Base-by-base conservation (phyloP, 129 eudicot genomes). In the Pittosporum tobira region DNA sequence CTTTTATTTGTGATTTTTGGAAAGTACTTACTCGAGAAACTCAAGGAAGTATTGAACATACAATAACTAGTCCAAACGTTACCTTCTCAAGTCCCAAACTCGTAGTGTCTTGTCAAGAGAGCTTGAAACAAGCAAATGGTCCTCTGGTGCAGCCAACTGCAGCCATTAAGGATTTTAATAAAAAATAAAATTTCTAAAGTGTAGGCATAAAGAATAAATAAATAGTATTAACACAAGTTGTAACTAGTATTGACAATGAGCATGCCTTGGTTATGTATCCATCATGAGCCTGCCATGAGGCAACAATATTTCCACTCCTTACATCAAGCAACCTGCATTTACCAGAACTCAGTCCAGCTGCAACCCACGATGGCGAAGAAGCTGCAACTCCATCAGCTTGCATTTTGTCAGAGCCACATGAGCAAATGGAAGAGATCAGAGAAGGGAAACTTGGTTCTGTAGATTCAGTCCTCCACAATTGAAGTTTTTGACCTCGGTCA, bases 221-320 rank as follows among this genome's bases (percentile, higher is more conserved):
- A 47, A 22, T 36, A 50, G 37, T 11, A 11, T 22, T 49, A 26
- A 20, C 21, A 29, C 19, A 10, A 31, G 46, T 16, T 44, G 21
- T 27, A 64, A 46, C 7, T 49, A 10, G 28, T 29, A 8, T 4
- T 20, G 12, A 4, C 53, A 47, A 42, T 52, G 18, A 71, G 25
- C 38, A 56, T 75, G 87, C 99, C 96, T 93, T 79, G n/a, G 96
- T 93, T 37, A 93, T 85, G 73, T 84, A 93, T 74, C 99, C 99
- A 74, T 81, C 99, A 67, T 93, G 99, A 68, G 96, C 99, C 70
- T 82, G 94, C 99, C 99, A 93, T 1, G 96, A 81, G 56, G 88
- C 75, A 68, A 87, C 76, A 48, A 93, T 66, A 74, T 81, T 67
- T 56, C 99, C 99, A 74, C 88, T 93, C 63, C 96, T 84, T 78